phyloP scores from a whole-genome alignment of 2,329 filamentous ascomycete species.

The Leptoxyphium fumago region DNA sequence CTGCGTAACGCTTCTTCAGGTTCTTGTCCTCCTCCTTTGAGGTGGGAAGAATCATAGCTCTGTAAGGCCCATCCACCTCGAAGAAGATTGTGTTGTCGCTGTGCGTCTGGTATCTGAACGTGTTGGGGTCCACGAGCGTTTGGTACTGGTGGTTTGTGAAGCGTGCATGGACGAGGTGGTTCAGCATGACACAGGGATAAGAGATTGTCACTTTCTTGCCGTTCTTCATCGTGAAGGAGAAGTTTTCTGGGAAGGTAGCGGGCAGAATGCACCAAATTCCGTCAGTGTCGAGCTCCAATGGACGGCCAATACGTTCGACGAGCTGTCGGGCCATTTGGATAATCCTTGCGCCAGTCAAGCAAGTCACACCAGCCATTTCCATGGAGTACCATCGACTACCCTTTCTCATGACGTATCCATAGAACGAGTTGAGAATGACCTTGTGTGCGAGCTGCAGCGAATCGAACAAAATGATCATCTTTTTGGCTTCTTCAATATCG shows the following conservation, averaged over 20 bases:
- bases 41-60: conserved; percentile 90
- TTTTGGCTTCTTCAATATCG: conserved; percentile 89
- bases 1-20: conserved; percentile 95
- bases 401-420: conserved; percentile 98
- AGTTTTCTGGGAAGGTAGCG: conserved; percentile 91
- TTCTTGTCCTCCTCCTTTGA: conserved; percentile 99
- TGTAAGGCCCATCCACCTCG: conserved; percentile 95
- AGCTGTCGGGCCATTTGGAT: conserved; percentile 92
- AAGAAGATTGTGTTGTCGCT: conserved; percentile 99
- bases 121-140: conserved; percentile 62
- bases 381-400: conserved; percentile 98
- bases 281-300: conserved; percentile 89
- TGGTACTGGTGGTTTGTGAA: conserved; percentile 99
- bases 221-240: conserved; percentile 82
- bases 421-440: conserved; percentile 98
- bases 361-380: conserved; percentile 98
- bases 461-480: conserved; percentile 95
- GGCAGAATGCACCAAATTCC: conserved; percentile 99
- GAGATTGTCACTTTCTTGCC: conserved; percentile 95
- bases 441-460: conserved; percentile 95
- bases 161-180: conserved; percentile 83
- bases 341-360: conserved; percentile 86
- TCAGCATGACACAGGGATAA: conserved; percentile 98
- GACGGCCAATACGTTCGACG: conserved; percentile 83
- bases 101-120: conserved; percentile 85